Base-by-base conservation (phyloP, 371 early-diverging fungal species). In the Syncephalis plumigaleata region DNA sequence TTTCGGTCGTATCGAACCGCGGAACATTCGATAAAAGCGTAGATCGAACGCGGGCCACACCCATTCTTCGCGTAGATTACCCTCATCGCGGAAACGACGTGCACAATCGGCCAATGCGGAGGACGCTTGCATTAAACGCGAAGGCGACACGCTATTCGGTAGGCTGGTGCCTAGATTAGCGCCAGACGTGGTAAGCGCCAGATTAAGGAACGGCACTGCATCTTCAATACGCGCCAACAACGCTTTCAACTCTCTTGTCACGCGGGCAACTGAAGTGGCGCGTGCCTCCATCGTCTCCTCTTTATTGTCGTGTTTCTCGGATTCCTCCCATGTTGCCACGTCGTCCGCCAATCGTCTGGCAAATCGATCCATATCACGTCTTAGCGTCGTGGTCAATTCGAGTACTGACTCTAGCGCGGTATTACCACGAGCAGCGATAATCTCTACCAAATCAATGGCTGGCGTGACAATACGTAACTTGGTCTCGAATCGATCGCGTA, bases 361-460 rank as follows among this genome's bases (percentile, higher is more conserved):
- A 54, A 81, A 76, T 1, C 45, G 47, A 3, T 73, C 64, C 39
- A 79, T 73, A 36, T 79, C 73, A 4, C 42, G 53, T 44, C 71
- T 67, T 39, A 83, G 53, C 21, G 66, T 59, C 42, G 67, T 60
- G 16, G 79, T 72, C 50, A 79, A 64, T 39, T 70, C 73, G n/a
- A 79, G 52, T 0, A 77, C 76, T 5, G 77, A 65, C 26, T 70
- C 67, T 20, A 81, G 54, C 36, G 72, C 66, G 9, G 57, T 61
- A 55, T 81, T 71, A 0, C 83, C 81, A 42, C 78, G 71, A 2
- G 80, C 77, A 1, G 77, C 68, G 36, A 67, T 63, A 22, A 71
- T 65, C 22, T 77, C 76, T 44, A 78, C 68, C 9, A 77, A 66
- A 49, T 83, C 83, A 43, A 83, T 74, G 1, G 83, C 75, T 1